A percentile compares a stretch with the other conserved stretches of the same genome.
phyloP scores from a whole-genome alignment of 164 flowering plant genomes.

The Nymphaea colorata region DNA sequence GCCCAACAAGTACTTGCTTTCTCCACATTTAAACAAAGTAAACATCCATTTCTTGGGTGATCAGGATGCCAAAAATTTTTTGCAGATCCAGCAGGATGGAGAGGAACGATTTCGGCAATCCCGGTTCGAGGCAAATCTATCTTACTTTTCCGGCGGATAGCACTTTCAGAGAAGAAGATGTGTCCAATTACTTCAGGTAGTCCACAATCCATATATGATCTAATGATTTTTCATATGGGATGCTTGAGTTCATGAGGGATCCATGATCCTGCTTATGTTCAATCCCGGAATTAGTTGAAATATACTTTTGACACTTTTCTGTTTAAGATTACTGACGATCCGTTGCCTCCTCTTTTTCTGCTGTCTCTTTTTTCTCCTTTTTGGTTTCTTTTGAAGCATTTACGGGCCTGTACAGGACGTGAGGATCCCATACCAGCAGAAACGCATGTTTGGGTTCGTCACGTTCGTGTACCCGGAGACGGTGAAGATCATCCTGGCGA shows the following conservation, averaged over 20 bases:
- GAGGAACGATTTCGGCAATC: conserved; percentile 34
- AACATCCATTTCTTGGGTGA: background rate
- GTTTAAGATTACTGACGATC: background rate
- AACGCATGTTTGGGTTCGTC: conserved; percentile 96
- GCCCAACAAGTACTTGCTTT: background rate
- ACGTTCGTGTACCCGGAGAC: conserved; percentile 86
- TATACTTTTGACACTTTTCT: too few relatives aligned
- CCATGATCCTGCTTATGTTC: too few relatives aligned
- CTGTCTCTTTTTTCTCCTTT: background rate
- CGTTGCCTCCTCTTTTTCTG: background rate
- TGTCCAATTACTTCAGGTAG: conserved; percentile 86
- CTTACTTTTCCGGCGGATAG: conserved; percentile 96
- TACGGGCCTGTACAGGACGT: conserved; percentile 99
- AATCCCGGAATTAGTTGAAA: too few relatives aligned
- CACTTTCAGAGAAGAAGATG: conserved; percentile 91
- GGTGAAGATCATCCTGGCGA: conserved; percentile 80
- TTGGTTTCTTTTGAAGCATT: conserved; percentile 33
- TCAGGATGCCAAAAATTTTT: background rate
- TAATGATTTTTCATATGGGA: background rate
- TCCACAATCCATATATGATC: background rate
- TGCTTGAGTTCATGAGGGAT: too few relatives aligned
- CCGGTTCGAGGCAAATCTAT: conserved; percentile 70
- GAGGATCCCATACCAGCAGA: conserved; percentile 96
- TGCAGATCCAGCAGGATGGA: conserved; percentile 19
- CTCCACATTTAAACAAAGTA: background rate